Evolutionary conservation across 768 basidiomycete species (phyloP).

Genomic region (Clitopilus passeckerianus): DNA sequence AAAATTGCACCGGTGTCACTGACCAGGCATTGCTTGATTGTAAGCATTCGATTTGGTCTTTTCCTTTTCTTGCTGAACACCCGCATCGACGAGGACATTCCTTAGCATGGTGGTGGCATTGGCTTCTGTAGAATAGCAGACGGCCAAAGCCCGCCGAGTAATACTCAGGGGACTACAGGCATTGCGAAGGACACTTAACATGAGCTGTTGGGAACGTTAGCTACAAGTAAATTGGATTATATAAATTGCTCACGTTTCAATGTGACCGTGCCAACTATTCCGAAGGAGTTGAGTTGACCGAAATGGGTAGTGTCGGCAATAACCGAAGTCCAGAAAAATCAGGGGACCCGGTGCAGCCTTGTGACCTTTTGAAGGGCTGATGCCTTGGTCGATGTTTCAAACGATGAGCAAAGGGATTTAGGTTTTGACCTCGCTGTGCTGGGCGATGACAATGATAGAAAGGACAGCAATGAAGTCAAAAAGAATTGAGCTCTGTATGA

Average conservation of each 20-base stretch:
- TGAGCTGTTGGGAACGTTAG: background rate
- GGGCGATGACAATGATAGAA: background rate
- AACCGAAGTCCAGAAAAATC: background rate
- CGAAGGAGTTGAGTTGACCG: background rate
- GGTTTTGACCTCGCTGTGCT: background rate
- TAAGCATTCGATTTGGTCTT: background rate
- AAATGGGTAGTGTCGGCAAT: background rate
- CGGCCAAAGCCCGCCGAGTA: background rate
- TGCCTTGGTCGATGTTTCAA: background rate
- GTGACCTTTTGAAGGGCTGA: background rate
- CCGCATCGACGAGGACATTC: background rate
- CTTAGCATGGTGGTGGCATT: background rate
- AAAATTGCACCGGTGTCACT: constrained; percentile 20
- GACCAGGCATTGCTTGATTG: constrained; percentile 24
- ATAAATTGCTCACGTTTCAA: background rate
- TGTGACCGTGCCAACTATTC: background rate
- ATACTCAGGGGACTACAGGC: background rate
- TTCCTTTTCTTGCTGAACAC: background rate
- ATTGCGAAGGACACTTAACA: background rate
- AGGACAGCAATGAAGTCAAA: background rate
- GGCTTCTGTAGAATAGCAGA: background rate
- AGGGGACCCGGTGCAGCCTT: background rate
- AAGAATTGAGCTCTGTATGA: background rate
- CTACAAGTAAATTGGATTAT: background rate
- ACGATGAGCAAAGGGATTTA: background rate